Conservation (phyloP, 768 basidiomycete species). For the Leccinum truebloodii region DNA sequence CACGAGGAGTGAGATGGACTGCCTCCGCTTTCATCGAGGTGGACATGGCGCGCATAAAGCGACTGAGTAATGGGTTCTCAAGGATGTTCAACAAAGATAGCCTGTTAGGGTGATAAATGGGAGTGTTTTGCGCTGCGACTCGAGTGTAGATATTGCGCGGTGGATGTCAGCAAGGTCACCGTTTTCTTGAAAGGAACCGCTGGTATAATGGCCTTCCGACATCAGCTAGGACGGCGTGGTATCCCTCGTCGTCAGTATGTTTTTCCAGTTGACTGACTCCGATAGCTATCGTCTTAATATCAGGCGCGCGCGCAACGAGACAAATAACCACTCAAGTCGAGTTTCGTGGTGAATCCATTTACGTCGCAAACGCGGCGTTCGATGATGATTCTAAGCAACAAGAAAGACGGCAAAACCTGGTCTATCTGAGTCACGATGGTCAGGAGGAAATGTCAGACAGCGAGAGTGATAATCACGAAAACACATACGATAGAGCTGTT, state of each 20-base stretch:
- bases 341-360: too few relatives aligned
- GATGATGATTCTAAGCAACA: not conserved
- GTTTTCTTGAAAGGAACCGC: not conserved
- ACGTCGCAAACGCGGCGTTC: too few relatives aligned
- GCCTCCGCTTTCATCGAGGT: not conserved
- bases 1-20: not conserved
- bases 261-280: too few relatives aligned
- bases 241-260: too few relatives aligned
- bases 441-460: not conserved
- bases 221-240: too few relatives aligned
- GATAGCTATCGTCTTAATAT: too few relatives aligned
- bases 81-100: not conserved
- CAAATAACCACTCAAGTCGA: too few relatives aligned
- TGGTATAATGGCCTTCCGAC: too few relatives aligned
- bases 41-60: not conserved
- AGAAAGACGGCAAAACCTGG: too few relatives aligned
- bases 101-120: not conserved
- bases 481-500: not conserved
- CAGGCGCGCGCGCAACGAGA: too few relatives aligned
- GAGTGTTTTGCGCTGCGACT: not conserved
- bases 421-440: not conserved
- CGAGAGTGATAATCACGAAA: not conserved
- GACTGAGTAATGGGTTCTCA: not conserved
- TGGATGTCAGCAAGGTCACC: not conserved
- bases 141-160: not conserved